A percentile compares a stretch with the other conserved stretches of the same genome.
Conservation (phyloP, 495 filamentous ascomycete genomes). For the Penicillium manginii region DNA sequence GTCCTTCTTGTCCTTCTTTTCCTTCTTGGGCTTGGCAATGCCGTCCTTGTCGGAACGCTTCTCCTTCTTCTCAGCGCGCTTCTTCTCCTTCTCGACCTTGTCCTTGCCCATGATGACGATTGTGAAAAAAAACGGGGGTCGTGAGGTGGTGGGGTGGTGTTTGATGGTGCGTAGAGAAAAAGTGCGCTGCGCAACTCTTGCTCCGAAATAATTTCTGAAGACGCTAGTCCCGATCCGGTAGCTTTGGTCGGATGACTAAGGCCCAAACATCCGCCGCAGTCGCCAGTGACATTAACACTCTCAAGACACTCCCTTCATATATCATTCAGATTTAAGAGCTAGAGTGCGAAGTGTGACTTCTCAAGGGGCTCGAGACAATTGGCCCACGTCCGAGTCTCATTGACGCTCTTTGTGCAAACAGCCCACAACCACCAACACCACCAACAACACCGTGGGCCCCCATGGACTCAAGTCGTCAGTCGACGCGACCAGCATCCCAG, state of each 20-base stretch:
- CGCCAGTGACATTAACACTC: not conserved
- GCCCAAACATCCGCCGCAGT: conserved; percentile 22
- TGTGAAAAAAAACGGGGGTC: conserved; percentile 20
- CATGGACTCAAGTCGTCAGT: conserved; percentile 39
- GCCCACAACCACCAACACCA: not conserved
- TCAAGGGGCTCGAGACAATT: not conserved
- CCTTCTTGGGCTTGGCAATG: conserved; percentile 67
- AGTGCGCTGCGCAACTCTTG: conserved; percentile 24
- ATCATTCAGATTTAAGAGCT: not conserved
- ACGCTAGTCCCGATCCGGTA: conserved; percentile 41
- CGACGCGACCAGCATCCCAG: conserved; percentile 37
- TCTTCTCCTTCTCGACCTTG: conserved; percentile 65
- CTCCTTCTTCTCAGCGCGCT: conserved; percentile 80
- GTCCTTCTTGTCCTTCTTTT: conserved; percentile 73
- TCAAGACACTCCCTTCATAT: not conserved
- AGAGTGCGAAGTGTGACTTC: not conserved
- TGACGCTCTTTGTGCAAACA: not conserved
- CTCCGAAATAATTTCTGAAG: conserved; percentile 50
- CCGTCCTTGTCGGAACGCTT: conserved; percentile 77
- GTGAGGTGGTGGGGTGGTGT: conserved; percentile 22
- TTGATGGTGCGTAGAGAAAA: conserved; percentile 37
- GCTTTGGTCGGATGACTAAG: conserved; percentile 40
- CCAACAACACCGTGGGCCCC: not conserved
- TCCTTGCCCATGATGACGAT: conserved; percentile 56
- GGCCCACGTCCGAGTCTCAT: conserved; percentile 2